Evolutionary conservation across 345 rosid genomes (phyloP).

Genomic region (Clausena lansium): DNA sequence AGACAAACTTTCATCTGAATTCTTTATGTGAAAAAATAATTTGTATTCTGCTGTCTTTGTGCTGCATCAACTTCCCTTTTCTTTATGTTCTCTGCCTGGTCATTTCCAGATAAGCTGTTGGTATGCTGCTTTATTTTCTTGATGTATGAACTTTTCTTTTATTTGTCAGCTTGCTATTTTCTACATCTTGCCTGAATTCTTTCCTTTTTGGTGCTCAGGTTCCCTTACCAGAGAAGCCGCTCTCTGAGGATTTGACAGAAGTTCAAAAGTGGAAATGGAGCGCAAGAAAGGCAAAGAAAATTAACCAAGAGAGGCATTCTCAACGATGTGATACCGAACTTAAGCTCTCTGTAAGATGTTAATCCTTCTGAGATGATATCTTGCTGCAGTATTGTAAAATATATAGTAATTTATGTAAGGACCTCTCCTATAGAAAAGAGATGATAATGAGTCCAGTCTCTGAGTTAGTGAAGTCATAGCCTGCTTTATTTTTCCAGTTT

Average conservation of each 20-base stretch:
- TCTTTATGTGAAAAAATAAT: slow-evolving; percentile 6
- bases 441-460: neutral
- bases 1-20: slow-evolving; percentile 27
- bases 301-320: slow-evolving; percentile 90
- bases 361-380: slow-evolving; percentile 3
- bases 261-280: slow-evolving; percentile 80
- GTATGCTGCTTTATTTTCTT: neutral
- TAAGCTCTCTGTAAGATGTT: slow-evolving; percentile 79
- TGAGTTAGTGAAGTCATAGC: neutral
- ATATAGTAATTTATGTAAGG: neutral
- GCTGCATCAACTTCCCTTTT: neutral
- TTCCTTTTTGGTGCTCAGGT: slow-evolving; percentile 35
- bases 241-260: slow-evolving; percentile 60
- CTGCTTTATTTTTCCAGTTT: neutral
- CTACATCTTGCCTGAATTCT: slow-evolving; percentile 12
- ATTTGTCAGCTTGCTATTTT: neutral
- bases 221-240: slow-evolving; percentile 69
- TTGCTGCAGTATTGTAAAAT: neutral
- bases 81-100: neutral
- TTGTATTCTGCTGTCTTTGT: neutral
- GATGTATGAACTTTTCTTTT: neutral
- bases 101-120: neutral
- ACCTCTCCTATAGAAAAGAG: neutral
- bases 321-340: slow-evolving; percentile 91
- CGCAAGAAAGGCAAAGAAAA: slow-evolving; percentile 65